A percentile compares a stretch with the other conserved stretches of the same genome.
Conservation (phyloP, 306 rosid genomes). For the Rosa lucieae region DNA sequence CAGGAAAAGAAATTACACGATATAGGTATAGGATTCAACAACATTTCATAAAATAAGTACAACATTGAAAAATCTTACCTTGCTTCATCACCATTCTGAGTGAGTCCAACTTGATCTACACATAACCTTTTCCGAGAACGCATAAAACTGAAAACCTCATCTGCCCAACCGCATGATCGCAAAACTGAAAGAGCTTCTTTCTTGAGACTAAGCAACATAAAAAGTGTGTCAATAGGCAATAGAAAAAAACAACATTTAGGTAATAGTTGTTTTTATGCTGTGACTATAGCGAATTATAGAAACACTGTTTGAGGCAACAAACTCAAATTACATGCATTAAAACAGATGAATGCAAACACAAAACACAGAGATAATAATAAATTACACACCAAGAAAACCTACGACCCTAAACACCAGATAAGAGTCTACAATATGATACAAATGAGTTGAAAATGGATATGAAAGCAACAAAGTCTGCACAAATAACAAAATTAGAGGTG, state of each 20-base stretch:
- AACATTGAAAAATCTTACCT: constrained; percentile 43
- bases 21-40: not conserved
- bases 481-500: not conserved
- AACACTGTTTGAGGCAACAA: not conserved
- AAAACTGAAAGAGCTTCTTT: constrained; percentile 64
- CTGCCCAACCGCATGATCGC: constrained; percentile 79
- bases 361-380: not conserved
- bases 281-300: not conserved
- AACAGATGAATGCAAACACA: not conserved
- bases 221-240: not conserved
- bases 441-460: not conserved
- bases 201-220: constrained; percentile 51
- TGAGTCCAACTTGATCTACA: not conserved
- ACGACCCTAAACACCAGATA: constrained; percentile 7
- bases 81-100: constrained; percentile 41
- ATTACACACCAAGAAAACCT: not conserved
- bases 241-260: not conserved
- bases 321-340: not conserved
- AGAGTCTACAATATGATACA: not conserved
- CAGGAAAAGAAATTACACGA: not conserved
- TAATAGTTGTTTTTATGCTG: not conserved
- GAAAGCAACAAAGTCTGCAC: not conserved
- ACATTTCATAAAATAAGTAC: not conserved
- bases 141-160: constrained; percentile 61
- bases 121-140: constrained; percentile 54